Evolutionary conservation across 768 basidiomycete genomes (phyloP).

Genomic region (Lentinula aciculospora): DNA sequence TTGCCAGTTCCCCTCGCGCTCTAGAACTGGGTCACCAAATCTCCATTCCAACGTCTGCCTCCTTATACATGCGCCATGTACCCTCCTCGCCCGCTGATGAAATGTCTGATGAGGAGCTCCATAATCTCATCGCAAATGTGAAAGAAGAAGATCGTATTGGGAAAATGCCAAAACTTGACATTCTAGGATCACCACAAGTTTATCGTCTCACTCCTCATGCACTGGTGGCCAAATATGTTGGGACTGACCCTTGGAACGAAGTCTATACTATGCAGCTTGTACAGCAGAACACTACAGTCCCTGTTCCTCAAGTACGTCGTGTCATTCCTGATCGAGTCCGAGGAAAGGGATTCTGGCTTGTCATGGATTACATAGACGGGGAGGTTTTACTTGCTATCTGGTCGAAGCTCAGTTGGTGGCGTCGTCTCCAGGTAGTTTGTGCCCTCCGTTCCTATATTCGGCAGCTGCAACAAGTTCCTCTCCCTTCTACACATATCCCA

Average conservation of each 20-base stretch:
- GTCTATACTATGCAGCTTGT: slow-evolving; percentile 1
- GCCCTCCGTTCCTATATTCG: slow-evolving; percentile 17
- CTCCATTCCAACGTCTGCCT: too few relatives aligned
- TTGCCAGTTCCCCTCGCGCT: too few relatives aligned
- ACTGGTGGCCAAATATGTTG: not conserved
- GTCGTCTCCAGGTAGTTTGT: slow-evolving; percentile 12
- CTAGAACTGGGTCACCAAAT: too few relatives aligned
- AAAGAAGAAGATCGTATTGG: not conserved
- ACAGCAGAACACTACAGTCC: slow-evolving; percentile 10
- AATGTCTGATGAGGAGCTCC: slow-evolving; percentile 1
- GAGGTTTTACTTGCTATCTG: slow-evolving; percentile 13
- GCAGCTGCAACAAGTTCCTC: slow-evolving; percentile 16
- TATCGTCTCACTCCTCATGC: not conserved
- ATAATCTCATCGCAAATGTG: not conserved
- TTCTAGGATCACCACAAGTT: not conserved
- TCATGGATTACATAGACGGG: slow-evolving; percentile 23
- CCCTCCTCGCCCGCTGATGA: not conserved
- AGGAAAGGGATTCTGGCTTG: slow-evolving; percentile 5
- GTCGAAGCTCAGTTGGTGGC: slow-evolving; percentile 13
- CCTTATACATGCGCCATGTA: not conserved
- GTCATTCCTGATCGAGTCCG: not conserved
- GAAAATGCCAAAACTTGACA: not conserved
- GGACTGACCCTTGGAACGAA: not conserved
- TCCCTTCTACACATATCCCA: slow-evolving; percentile 8
- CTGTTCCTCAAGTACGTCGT: slow-evolving; percentile 13